Evolutionary conservation across 352 stramenopile genomes (phyloP).

Genomic region (Phytophthora palmivora): DNA sequence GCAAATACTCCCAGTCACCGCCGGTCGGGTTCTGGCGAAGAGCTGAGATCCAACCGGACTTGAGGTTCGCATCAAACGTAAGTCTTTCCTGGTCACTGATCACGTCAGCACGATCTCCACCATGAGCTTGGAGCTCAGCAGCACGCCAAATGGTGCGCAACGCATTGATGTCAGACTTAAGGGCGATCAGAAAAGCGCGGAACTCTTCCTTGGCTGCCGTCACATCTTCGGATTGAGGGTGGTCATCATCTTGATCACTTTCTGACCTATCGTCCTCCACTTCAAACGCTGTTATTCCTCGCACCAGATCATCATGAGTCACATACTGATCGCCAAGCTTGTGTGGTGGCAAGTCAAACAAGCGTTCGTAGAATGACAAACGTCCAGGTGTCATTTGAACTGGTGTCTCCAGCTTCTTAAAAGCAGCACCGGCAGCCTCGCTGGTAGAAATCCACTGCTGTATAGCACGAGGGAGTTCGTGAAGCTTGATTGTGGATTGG

Average conservation of each 20-base stretch:
- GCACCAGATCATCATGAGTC: slow-evolving; percentile 76
- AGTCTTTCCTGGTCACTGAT: slow-evolving; percentile 45
- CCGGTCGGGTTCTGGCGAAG: slow-evolving; percentile 75
- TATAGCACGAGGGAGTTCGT: slow-evolving; percentile 55
- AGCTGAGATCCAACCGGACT: slow-evolving; percentile 77
- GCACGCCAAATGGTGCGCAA: slow-evolving; percentile 73
- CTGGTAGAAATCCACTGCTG: slow-evolving; percentile 44
- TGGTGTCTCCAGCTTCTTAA: slow-evolving; percentile 8
- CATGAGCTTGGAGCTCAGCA: slow-evolving; percentile 68
- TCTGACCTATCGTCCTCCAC: slow-evolving; percentile 28
- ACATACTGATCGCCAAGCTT: slow-evolving; percentile 55
- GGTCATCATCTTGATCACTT: slow-evolving; percentile 25
- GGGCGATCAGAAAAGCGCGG: slow-evolving; percentile 44
- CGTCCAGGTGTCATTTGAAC: slow-evolving; percentile 24
- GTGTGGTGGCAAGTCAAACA: slow-evolving; percentile 58
- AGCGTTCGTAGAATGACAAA: slow-evolving; percentile 45
- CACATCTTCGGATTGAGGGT: slow-evolving; percentile 25
- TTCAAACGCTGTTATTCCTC: slow-evolving; percentile 55
- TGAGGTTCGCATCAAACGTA: slow-evolving; percentile 77
- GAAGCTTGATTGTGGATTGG: slow-evolving; percentile 59
- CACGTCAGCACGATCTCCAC: slow-evolving; percentile 28
- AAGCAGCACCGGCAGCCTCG: slow-evolving; percentile 9
- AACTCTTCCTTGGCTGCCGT: slow-evolving; percentile 46
- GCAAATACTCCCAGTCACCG: slow-evolving; percentile 63
- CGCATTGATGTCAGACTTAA: slow-evolving; percentile 61